These are phyloP conservation scores for Russula earlei DNA, from an alignment of 768 basidiomycete genomes.

Conservation along the genomic window DNA sequence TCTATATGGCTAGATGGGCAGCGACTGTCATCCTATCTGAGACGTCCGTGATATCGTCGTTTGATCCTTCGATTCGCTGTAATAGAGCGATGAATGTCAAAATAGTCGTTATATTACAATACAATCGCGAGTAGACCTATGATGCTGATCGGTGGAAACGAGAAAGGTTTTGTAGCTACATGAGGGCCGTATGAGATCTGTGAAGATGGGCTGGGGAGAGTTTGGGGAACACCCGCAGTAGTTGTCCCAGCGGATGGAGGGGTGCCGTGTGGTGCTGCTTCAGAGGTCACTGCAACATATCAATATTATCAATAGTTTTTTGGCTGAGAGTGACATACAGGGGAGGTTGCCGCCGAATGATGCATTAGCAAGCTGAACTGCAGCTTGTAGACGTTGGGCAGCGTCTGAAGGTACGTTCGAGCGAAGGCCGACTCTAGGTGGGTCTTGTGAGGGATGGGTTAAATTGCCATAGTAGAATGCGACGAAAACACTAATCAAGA, in stretches of 20 bases:
- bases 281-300: conserved; percentile 29
- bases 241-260: conserved; percentile 18
- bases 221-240: conserved; percentile 20
- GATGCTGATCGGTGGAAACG: not conserved
- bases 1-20: no score
- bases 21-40: not conserved
- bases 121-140: conserved; percentile 5
- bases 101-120: not conserved
- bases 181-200: not conserved
- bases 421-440: conserved; percentile 59
- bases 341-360: conserved; percentile 26
- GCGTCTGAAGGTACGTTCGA: conserved; percentile 61
- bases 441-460: conserved; percentile 54
- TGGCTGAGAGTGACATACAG: conserved; percentile 17
- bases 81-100: not conserved
- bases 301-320: not conserved
- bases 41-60: not conserved
- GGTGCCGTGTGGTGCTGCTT: conserved; percentile 34
- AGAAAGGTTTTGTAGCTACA: not conserved
- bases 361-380: conserved; percentile 26
- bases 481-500: conserved; percentile 42
- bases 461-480: conserved; percentile 69
- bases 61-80: no score
- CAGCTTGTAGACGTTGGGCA: conserved; percentile 29
- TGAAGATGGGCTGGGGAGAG: not conserved